Evolutionary conservation across 2,329 filamentous ascomycete genomes (phyloP), one percentile per base, ranked within the genome.

Genomic region (Huntiella moniliformis): DNA sequence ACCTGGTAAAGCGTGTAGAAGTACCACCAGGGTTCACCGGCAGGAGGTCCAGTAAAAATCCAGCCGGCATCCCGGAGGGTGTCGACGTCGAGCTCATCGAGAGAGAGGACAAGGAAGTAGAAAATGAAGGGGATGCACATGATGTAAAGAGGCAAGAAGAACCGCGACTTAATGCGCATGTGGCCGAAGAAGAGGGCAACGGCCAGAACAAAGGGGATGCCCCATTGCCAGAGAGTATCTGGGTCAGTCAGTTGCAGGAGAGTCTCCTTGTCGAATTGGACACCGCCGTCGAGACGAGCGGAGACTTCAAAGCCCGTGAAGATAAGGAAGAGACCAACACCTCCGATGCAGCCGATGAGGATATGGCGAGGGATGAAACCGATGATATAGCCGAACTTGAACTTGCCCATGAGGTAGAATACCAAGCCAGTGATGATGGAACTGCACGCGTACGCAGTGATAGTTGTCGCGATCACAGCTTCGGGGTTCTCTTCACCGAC

Each of bases 301-400:
- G 87, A 92, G 6, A 98, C 88, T 57, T 96, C 88, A 48, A 98
- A 75, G 17, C 86, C 91, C 5, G 91, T 98, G 44, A 84, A 76
- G 43, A 95, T 68, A 15, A 98, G 68, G 61, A 98, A 98, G 72
- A 86, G 94, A 4, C 91, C 91, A 6, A 98, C 91, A 51, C 91
- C 91, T 38, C 91, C 91, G 53, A 98, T 96, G 57, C 91, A 98
- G 46, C 91, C 91, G 51, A 95, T 93, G 31, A 98, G 66, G 54
- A 98, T 98, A 54, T 94, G 88, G 38, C 91, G 77, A 4, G 91
- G 91, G 54, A 98, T 96, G 63, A 98, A 98, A 49, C 87, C 91
- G 51, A 96, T 86, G 51, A 98, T 74, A 51, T 87, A 92, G 31
- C 91, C 91, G 45, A 96, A 75, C 55, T 77, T 79, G 63, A 87